phyloP scores from a whole-genome alignment of 2,329 filamentous ascomycete genomes.

The Penicillium sp. region DNA sequence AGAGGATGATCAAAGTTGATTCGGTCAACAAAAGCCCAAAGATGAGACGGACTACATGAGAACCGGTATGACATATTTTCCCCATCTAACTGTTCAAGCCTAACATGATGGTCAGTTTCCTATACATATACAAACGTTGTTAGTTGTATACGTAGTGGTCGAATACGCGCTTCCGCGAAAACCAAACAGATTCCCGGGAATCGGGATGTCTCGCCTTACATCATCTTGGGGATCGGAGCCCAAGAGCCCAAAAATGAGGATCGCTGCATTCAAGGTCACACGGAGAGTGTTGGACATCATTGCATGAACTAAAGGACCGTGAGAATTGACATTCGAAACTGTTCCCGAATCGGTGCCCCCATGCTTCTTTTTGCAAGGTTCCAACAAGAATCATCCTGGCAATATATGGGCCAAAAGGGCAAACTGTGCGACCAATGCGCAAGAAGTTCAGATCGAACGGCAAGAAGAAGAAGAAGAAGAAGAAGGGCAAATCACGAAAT shows the following conservation, averaged over 20 bases:
- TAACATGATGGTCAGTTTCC: neutral
- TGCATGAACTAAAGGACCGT: constrained; percentile 25
- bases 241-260: constrained; percentile 18
- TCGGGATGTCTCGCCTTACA: constrained; percentile 12
- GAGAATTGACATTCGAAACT: constrained; percentile 10
- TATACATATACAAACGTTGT: neutral
- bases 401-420: constrained; percentile 8
- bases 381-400: constrained; percentile 13
- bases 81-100: neutral
- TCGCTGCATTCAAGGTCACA: constrained; percentile 15
- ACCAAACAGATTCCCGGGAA: neutral
- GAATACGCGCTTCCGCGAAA: constrained; percentile 1
- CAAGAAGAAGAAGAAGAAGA: neutral
- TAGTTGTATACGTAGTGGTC: neutral
- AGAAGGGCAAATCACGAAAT: neutral
- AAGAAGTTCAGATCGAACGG: neutral
- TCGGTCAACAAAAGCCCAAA: constrained; percentile 7
- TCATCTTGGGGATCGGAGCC: constrained; percentile 11
- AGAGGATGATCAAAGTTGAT: constrained; percentile 11
- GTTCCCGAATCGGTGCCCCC: constrained; percentile 8
- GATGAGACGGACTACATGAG: constrained; percentile 14
- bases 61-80: constrained; percentile 9
- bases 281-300: constrained; percentile 27
- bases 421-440: constrained; percentile 17
- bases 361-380: constrained; percentile 11